Conservation (phyloP, 176 grass and related monocot species). For the Elymus sibiricus region DNA sequence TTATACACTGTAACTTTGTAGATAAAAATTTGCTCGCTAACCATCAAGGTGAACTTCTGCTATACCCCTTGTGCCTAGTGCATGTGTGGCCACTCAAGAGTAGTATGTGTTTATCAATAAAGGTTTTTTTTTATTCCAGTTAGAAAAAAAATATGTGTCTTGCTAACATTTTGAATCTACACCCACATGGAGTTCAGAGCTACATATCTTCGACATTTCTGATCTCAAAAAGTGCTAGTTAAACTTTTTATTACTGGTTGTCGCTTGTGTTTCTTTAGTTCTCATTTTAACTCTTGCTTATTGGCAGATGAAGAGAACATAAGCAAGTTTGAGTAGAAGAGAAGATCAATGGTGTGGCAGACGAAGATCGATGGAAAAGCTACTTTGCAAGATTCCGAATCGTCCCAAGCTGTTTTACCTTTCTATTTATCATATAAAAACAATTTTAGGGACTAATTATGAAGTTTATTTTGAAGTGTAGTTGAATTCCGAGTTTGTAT, state of each 20-base stretch:
- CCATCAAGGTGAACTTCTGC: slow-evolving; percentile 4
- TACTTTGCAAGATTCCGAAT: no score
- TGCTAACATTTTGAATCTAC: slow-evolving; percentile 28
- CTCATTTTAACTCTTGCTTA: no score
- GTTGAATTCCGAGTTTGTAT: no score
- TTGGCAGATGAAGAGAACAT: no score
- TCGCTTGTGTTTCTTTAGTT: no score
- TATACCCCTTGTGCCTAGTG: background rate
- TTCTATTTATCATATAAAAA: no score
- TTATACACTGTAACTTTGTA: background rate
- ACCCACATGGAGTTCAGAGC: slow-evolving; percentile 4
- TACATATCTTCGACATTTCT: slow-evolving; percentile 1
- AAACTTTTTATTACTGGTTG: background rate
- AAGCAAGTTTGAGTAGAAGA: no score
- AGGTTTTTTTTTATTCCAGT: background rate
- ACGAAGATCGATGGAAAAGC: no score
- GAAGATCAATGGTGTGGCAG: no score
- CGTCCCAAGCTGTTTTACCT: no score
- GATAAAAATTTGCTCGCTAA: slow-evolving; percentile 21
- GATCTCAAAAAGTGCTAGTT: slow-evolving; percentile 5
- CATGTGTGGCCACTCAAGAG: background rate
- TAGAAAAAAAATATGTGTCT: slow-evolving; percentile 5
- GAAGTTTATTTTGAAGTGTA: no score
- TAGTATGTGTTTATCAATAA: background rate
- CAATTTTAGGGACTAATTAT: no score